Evolutionary conservation across 441 rosid genomes (phyloP).

Genomic region (Corymbia citriodora): DNA sequence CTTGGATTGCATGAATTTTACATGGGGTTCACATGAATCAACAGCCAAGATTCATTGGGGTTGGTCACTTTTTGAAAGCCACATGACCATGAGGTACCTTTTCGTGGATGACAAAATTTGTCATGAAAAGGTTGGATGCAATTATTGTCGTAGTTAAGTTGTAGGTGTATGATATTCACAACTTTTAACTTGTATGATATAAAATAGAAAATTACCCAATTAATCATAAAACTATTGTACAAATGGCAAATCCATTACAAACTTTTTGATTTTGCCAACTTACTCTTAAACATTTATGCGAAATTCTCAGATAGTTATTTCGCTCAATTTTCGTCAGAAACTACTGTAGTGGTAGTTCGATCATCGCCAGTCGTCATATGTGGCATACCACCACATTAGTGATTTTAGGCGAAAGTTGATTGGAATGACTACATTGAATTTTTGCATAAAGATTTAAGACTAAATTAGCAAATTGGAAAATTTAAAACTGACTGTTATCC

Average conservation of each 20-base stretch:
- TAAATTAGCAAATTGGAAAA: background rate
- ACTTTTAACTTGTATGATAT: background rate
- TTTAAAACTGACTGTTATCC: background rate
- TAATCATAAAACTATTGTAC: background rate
- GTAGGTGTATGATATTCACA: background rate
- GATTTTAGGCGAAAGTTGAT: background rate
- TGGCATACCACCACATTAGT: background rate
- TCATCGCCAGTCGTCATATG: rapidly evolving
- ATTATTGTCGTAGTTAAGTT: too few relatives aligned
- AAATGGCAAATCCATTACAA: rapidly evolving
- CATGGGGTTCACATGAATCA: background rate
- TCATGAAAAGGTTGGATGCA: background rate
- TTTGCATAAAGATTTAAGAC: rapidly evolving
- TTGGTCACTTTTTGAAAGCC: background rate
- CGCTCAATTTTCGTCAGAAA: too few relatives aligned
- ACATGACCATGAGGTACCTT: background rate
- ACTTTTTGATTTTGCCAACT: too few relatives aligned
- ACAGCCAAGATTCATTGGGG: background rate
- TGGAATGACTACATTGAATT: background rate
- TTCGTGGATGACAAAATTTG: background rate
- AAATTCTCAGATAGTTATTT: too few relatives aligned
- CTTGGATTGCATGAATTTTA: background rate
- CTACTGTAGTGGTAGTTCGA: rapidly evolving
- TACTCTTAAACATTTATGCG: background rate
- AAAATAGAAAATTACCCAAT: background rate